Evolutionary conservation across 257 asterid genomes (phyloP), one percentile per base, ranked within the genome.

Genomic region (Eucommia ulmoides): DNA sequence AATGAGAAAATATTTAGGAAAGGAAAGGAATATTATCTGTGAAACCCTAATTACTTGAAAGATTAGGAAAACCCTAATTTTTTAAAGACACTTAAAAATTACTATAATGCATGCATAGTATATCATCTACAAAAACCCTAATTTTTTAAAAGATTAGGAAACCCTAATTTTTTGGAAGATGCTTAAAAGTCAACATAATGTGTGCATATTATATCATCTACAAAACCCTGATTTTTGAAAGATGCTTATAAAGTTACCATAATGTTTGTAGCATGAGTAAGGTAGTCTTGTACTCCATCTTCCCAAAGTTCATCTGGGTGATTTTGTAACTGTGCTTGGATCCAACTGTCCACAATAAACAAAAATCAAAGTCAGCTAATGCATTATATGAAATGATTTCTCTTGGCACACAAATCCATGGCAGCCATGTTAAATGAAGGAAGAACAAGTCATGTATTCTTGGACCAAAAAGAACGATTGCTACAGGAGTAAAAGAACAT

Each of bases 271-370:
- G 96, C 75, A 61, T 91, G 99, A 73, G 64, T 79, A 52, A 83
- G 60, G 72, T 91, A 91, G 66, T 91, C 99, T 67, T 77, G 84
- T 42, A 69, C 67, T 59, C 96, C 99, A 51, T 86, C 99, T 64
- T 81, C 94, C 99, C 99, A 91, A 46, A 91, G 95, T 75, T 86
- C 99, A 61, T 91, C 96, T 23, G 99, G 96, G 61, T 91, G 93
- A 71, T 81, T 76, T 57, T 75, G 75, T 51, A 91, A 45, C 58
- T 86, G 99, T 20, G 65, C 55, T 72, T 81, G 93, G 56, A 91
- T 73, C 99, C 99, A 91, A 75, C 99, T 91, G 96, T 38, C 48
- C 54, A 18, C 2, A 38, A 6, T 14, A 38, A 38, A 73, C 53
- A 55, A 41, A 47, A 35, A 41, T 19, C 22, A 71, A 45, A 19